A percentile compares a stretch with the other conserved stretches of the same genome.
phyloP scores from a whole-genome alignment of 495 filamentous ascomycete species.

The Daldinia decipiens region DNA sequence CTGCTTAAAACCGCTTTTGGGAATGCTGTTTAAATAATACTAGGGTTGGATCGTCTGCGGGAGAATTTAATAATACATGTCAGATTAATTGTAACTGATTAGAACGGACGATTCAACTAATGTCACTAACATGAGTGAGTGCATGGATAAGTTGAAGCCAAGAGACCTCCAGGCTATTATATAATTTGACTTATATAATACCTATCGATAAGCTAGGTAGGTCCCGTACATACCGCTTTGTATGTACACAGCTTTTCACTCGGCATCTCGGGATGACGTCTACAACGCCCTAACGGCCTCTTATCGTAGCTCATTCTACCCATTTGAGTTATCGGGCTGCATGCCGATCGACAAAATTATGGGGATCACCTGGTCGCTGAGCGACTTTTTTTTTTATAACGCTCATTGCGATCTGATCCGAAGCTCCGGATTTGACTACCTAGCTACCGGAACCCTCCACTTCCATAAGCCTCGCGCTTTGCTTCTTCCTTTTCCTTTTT shows the following conservation, averaged over 20 bases:
- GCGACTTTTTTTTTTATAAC: conserved; percentile 38
- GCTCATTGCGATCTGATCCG: conserved; percentile 34
- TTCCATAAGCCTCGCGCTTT: conserved; percentile 24
- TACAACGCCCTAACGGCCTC: background rate
- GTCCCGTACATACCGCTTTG: no score
- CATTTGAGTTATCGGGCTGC: conserved; percentile 24
- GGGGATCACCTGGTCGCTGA: conserved; percentile 34
- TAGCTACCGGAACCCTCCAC: conserved; percentile 20
- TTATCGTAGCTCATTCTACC: conserved; percentile 15
- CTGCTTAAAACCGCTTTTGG: no score
- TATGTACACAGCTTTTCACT: background rate
- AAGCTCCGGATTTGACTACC: conserved; percentile 31
- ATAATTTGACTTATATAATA: background rate
- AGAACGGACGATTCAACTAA: no score
- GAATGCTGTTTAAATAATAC: no score
- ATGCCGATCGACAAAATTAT: conserved; percentile 7
- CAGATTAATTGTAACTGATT: no score
- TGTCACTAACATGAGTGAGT: background rate
- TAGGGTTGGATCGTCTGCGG: no score
- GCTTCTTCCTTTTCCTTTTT: conserved; percentile 8
- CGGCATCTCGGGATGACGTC: conserved; percentile 40
- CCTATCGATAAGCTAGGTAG: conserved; percentile 2
- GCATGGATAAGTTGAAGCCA: background rate
- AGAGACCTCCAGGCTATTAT: no score
- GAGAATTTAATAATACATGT: background rate